Evolutionary conservation across 2,329 filamentous ascomycete genomes (phyloP).

Genomic region (Monosporascus sp.): DNA sequence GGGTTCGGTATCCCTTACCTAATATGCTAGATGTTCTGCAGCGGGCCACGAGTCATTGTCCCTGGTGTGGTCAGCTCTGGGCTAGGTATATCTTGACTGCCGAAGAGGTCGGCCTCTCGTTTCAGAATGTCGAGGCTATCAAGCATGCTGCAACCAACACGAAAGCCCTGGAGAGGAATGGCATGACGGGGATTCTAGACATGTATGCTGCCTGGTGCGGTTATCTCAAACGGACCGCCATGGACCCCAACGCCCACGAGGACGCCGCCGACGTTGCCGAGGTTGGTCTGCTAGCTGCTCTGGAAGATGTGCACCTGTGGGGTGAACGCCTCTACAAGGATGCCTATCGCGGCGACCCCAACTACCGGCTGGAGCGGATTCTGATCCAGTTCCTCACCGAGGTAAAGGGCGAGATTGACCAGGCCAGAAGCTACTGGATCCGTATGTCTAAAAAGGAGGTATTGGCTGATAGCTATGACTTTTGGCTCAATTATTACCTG

Average conservation of each 20-base stretch:
- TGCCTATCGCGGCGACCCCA: conserved; percentile 77
- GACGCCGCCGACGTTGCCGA: conserved; percentile 88
- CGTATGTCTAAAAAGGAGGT: conserved; percentile 58
- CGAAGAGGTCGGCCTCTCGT: conserved; percentile 70
- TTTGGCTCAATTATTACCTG: conserved; percentile 87
- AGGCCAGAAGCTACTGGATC: conserved; percentile 73
- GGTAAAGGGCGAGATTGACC: conserved; percentile 69
- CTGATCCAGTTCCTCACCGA: conserved; percentile 89
- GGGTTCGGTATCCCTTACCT: conserved; percentile 32
- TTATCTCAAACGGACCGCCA: conserved; percentile 81
- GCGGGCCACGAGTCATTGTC: conserved; percentile 82
- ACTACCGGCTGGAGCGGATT: conserved; percentile 84
- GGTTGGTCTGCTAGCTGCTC: conserved; percentile 76
- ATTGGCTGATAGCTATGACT: conserved; percentile 75
- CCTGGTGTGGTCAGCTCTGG: conserved; percentile 90
- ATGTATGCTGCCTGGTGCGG: conserved; percentile 94
- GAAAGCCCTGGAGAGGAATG: conserved; percentile 75
- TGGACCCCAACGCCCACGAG: conserved; percentile 65
- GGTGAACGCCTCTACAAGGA: conserved; percentile 68
- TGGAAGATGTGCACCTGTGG: conserved; percentile 80
- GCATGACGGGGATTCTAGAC: conserved; percentile 82
- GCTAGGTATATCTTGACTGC: conserved; percentile 80
- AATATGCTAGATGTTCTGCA: conserved; percentile 66
- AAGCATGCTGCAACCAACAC: conserved; percentile 90
- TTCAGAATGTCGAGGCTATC: conserved; percentile 77